phyloP scores from a whole-genome alignment of 2,329 filamentous ascomycete species.

The Talaromyces sp. region DNA sequence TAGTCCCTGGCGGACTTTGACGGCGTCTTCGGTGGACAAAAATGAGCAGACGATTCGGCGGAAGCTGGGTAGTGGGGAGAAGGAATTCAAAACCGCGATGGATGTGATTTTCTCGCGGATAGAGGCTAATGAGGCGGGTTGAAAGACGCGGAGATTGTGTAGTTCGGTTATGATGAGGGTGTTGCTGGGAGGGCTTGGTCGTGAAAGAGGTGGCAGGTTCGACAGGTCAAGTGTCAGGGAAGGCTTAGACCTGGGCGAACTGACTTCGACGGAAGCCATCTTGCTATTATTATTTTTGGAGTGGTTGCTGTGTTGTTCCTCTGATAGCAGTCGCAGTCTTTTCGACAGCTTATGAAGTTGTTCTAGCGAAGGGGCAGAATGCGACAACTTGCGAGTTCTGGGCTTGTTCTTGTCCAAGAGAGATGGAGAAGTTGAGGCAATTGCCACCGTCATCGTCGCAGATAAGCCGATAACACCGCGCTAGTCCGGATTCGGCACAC shows the following conservation, averaged over 20 bases:
- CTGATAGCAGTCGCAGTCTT: constrained; percentile 1
- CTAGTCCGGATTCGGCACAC: neutral
- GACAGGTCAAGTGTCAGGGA: constrained; percentile 44
- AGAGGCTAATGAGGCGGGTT: constrained; percentile 38
- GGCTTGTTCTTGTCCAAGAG: neutral
- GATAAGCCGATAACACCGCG: constrained; percentile 8
- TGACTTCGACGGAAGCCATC: constrained; percentile 17
- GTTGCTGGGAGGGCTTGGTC: constrained; percentile 46
- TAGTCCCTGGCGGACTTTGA: constrained; percentile 40
- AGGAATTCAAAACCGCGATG: constrained; percentile 44
- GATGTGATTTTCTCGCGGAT: constrained; percentile 41
- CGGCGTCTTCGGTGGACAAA: constrained; percentile 37
- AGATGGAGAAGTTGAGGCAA: neutral
- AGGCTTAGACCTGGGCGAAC: constrained; percentile 26
- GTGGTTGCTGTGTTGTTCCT: neutral
- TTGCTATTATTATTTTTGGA: constrained; percentile 5
- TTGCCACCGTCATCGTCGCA: constrained; percentile 13
- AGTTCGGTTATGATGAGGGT: constrained; percentile 49
- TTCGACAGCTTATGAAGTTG: neutral
- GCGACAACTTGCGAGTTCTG: constrained; percentile 3
- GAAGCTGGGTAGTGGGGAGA: constrained; percentile 48
- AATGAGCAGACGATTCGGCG: constrained; percentile 49
- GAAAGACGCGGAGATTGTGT: constrained; percentile 43
- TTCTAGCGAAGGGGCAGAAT: neutral
- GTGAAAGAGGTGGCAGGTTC: constrained; percentile 40